Evolutionary conservation across 495 filamentous ascomycete genomes (phyloP).

Genomic region (Trichodelitschia bisporula): DNA sequence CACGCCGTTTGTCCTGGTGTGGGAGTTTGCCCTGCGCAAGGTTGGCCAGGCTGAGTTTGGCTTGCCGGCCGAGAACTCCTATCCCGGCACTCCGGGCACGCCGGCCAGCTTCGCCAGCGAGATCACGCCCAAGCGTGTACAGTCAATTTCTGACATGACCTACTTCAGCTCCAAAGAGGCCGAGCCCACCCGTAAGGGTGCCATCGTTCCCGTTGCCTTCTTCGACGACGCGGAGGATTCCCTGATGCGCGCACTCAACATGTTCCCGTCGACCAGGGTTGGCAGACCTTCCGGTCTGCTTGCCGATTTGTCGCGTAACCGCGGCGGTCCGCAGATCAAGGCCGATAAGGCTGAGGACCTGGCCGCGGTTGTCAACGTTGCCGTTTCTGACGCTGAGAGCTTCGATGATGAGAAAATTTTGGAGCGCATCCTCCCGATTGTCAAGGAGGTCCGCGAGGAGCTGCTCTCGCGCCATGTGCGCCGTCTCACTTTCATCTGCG

Average conservation of each 20-base stretch:
- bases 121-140: conserved; percentile 44
- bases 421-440: conserved; percentile 40
- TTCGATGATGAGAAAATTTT: conserved; percentile 65
- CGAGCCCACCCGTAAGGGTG: conserved; percentile 76
- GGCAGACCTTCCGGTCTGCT: conserved; percentile 28
- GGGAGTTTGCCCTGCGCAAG: conserved; percentile 89
- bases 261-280: conserved; percentile 29
- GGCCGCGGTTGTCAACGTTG: conserved; percentile 75
- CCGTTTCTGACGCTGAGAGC: conserved; percentile 72
- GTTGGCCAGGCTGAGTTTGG: conserved; percentile 77
- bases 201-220: conserved; percentile 77
- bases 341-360: conserved; percentile 45
- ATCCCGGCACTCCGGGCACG: conserved; percentile 68
- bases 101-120: conserved; percentile 27
- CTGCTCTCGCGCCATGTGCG: conserved; percentile 57
- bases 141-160: conserved; percentile 90
- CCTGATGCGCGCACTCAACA: conserved; percentile 56
- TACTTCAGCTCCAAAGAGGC: conserved; percentile 44
- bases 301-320: conserved; percentile 47
- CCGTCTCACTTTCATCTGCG: conserved; percentile 87
- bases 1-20: conserved; percentile 58
- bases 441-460: conserved; percentile 68
- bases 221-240: conserved; percentile 82
- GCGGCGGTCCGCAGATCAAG: conserved; percentile 28
- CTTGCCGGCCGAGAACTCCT: conserved; percentile 42